Evolutionary conservation across 257 asterid species (phyloP).

Genomic region (Scutellaria barbata): DNA sequence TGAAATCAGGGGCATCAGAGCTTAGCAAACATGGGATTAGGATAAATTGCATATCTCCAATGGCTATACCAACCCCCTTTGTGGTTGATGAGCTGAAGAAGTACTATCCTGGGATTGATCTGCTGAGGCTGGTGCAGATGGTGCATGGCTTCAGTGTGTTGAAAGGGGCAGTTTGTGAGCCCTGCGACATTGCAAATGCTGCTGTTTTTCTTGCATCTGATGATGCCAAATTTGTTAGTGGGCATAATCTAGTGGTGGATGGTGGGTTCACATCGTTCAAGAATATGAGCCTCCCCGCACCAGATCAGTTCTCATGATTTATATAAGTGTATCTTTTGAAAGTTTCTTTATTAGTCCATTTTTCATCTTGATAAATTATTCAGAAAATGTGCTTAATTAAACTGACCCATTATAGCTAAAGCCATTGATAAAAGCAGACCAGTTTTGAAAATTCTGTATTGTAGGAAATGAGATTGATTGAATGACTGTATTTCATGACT

Average conservation of each 20-base stretch:
- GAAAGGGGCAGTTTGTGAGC: slow-evolving; percentile 67
- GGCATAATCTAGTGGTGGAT: slow-evolving; percentile 89
- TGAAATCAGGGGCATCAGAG: slow-evolving; percentile 70
- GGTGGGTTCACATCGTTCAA: slow-evolving; percentile 56
- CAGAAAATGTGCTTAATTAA: neutral
- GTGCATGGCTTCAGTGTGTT: slow-evolving; percentile 55
- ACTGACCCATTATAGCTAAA: slow-evolving; percentile 41
- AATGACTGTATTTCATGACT: neutral
- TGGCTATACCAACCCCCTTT: slow-evolving; percentile 76
- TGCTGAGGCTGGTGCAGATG: slow-evolving; percentile 52
- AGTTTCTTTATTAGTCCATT: neutral
- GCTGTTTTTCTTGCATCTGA: slow-evolving; percentile 78
- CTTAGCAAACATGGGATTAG: slow-evolving; percentile 69
- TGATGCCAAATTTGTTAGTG: slow-evolving; percentile 79
- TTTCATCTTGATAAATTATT: neutral
- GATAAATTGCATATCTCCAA: slow-evolving; percentile 81
- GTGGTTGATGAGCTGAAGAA: slow-evolving; percentile 58
- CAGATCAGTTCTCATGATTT: slow-evolving; percentile 33
- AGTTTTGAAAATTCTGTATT: slow-evolving; percentile 1
- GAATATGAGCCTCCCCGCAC: slow-evolving; percentile 43
- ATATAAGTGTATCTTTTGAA: neutral
- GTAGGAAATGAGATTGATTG: neutral
- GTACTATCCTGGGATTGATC: slow-evolving; percentile 52
- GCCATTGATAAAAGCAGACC: slow-evolving; percentile 47
- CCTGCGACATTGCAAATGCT: slow-evolving; percentile 73